Conservation (phyloP, 176 grass and related monocot species). For the Tillandsia fasciculata region DNA sequence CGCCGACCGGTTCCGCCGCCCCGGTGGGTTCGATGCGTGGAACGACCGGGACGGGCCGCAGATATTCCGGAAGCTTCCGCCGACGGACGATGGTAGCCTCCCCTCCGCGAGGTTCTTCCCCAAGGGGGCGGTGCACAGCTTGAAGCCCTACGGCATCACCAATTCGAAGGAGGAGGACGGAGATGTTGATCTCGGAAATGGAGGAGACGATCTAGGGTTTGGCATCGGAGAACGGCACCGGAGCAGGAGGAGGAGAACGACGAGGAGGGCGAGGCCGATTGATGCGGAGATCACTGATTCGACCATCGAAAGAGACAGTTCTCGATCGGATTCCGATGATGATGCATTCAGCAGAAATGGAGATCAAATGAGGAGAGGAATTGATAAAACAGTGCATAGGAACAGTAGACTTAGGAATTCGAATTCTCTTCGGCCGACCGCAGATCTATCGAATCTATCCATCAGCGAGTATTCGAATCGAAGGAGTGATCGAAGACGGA, state of each 20-base stretch:
- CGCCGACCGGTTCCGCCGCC: slow-evolving; percentile 82
- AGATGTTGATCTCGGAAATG: background rate
- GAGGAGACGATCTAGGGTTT: slow-evolving; percentile 16
- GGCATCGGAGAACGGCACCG: slow-evolving; percentile 23
- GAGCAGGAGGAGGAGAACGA: slow-evolving; percentile 13
- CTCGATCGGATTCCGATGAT: background rate
- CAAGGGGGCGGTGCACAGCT: slow-evolving; percentile 56
- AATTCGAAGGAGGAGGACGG: background rate
- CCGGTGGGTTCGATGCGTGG: slow-evolving; percentile 89
- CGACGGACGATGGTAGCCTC: slow-evolving; percentile 14
- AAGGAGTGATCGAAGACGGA: too few species aligned
- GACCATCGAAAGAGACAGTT: background rate
- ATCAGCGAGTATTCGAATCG: too few species aligned
- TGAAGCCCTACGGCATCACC: slow-evolving; percentile 36
- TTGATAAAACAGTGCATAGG: background rate
- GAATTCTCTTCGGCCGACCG: background rate
- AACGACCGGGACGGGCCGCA: slow-evolving; percentile 79
- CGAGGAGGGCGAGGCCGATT: slow-evolving; percentile 6
- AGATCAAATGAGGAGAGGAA: background rate
- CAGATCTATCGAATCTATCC: background rate
- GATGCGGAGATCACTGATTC: background rate
- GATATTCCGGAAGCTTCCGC: slow-evolving; percentile 30
- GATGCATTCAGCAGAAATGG: slow-evolving; percentile 17
- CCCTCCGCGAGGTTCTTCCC: slow-evolving; percentile 84
- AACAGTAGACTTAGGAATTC: background rate